phyloP scores from a whole-genome alignment of 257 asterid genomes.

The Striga asiatica region DNA sequence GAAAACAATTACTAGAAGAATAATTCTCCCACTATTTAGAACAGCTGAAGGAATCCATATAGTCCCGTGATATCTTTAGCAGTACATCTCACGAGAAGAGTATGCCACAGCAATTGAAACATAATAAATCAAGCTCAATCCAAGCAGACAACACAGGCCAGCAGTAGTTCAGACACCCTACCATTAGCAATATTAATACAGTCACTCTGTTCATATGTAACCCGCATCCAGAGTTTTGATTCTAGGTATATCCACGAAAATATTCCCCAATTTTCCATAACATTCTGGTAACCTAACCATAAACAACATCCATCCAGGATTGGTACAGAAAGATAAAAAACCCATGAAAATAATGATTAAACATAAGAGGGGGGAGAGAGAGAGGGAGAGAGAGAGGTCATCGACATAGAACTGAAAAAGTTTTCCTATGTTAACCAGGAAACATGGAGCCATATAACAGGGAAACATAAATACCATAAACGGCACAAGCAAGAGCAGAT shows the following conservation, averaged over 20 bases:
- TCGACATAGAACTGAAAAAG: background rate
- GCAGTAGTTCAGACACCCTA: too few relatives aligned
- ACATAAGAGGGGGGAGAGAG: too few relatives aligned
- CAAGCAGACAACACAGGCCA: background rate
- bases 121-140: background rate
- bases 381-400: background rate
- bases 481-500: conserved; percentile 7
- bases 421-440: background rate
- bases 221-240: too few relatives aligned
- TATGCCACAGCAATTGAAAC: background rate
- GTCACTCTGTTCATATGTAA: too few relatives aligned
- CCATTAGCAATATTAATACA: too few relatives aligned
- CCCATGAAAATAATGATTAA: too few relatives aligned
- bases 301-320: background rate
- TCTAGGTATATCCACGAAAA: background rate
- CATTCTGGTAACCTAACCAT: background rate
- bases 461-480: background rate
- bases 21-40: background rate
- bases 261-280: background rate
- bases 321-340: background rate
- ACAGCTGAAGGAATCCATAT: too few relatives aligned
- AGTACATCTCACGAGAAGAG: background rate
- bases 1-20: background rate
- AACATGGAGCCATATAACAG: conserved; percentile 13
- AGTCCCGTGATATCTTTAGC: background rate